A percentile compares a stretch with the other conserved stretches of the same genome.
Evolutionary conservation across 805 yeast species (phyloP).

Genomic region (Candida insectorum): DNA sequence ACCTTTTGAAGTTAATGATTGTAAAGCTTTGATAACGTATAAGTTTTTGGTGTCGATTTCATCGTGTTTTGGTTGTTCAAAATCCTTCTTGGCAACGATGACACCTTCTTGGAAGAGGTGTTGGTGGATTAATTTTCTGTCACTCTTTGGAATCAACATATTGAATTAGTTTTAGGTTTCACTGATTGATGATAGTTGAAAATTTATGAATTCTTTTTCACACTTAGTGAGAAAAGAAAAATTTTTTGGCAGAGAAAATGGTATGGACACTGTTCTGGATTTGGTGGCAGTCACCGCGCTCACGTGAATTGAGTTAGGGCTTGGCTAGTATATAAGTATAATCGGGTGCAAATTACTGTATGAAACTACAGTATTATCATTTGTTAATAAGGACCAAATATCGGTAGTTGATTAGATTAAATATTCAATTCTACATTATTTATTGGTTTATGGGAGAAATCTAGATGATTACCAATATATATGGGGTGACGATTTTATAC

Average conservation of each 20-base stretch:
- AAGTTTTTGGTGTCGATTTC: slow-evolving; percentile 98
- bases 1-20: slow-evolving; percentile 98
- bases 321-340: not conserved
- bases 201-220: slow-evolving; percentile 10
- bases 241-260: slow-evolving; percentile 4
- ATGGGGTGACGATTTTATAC: too few relatives aligned
- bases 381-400: too few relatives aligned
- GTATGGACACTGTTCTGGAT: slow-evolving; percentile 1
- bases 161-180: slow-evolving; percentile 11
- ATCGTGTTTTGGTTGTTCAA: slow-evolving; percentile 95
- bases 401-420: too few relatives aligned
- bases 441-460: too few relatives aligned
- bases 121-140: slow-evolving; percentile 98
- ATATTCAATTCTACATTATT: too few relatives aligned
- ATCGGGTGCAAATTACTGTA: slow-evolving; percentile 1
- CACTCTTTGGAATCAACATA: slow-evolving; percentile 99
- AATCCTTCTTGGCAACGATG: slow-evolving; percentile 99
- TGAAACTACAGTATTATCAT: too few relatives aligned
- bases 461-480: too few relatives aligned
- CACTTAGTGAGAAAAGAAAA: slow-evolving; percentile 8
- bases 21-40: slow-evolving; percentile 97
- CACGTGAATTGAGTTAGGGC: slow-evolving; percentile 7
- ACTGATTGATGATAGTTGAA: slow-evolving; percentile 9
- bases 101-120: slow-evolving; percentile 99
- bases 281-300: slow-evolving; percentile 1